Conservation (phyloP, 345 rosid genomes). For the Lepidium didymum region DNA sequence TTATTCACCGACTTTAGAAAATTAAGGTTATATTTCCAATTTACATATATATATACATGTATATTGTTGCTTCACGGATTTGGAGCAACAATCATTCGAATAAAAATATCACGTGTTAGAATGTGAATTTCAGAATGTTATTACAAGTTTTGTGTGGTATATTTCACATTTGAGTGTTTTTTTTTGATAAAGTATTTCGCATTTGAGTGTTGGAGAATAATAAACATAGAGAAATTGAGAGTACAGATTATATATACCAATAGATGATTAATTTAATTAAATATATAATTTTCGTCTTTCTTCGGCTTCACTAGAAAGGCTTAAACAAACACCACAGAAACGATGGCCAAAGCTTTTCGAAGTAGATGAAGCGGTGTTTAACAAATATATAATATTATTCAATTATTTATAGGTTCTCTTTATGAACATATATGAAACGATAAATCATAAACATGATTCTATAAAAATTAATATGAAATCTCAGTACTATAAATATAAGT, state of each 20-base stretch:
- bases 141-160: neutral
- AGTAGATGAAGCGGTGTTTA: conserved; percentile 1
- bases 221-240: neutral
- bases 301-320: conserved; percentile 27
- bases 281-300: neutral
- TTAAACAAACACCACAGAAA: conserved; percentile 17
- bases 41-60: neutral
- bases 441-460: neutral
- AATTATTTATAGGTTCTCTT: neutral
- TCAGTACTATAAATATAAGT: neutral
- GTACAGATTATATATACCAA: neutral
- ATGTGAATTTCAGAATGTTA: neutral
- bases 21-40: neutral
- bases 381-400: neutral
- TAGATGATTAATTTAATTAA: neutral
- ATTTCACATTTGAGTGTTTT: neutral
- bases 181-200: too few species aligned
- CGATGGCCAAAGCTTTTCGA: conserved; percentile 4
- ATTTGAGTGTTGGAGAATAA: neutral
- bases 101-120: neutral
- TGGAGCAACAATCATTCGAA: neutral
- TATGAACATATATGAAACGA: neutral
- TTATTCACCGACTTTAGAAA: neutral
- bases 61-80: neutral
- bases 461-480: neutral